phyloP scores from a whole-genome alignment of 208 protist genomes.

The Acanthamoeba sp. region DNA sequence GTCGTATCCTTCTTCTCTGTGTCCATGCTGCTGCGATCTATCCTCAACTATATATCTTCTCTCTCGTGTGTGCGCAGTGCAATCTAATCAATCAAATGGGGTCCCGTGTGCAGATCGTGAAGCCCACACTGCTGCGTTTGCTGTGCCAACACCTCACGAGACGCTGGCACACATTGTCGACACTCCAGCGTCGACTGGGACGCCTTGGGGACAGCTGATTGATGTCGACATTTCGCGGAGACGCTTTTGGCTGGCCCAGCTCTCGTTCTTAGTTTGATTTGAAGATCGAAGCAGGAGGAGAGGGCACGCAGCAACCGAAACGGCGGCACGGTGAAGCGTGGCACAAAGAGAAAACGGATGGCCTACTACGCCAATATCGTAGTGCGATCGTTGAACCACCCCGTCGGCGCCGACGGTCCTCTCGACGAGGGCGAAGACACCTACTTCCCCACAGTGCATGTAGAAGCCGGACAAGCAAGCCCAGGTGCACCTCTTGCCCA shows the following conservation, averaged over 20 bases:
- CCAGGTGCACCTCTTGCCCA: neutral
- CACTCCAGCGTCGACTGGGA: neutral
- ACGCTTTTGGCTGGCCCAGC: no score
- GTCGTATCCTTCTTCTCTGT: conserved; percentile 60
- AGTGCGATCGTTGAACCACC: neutral
- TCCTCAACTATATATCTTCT: no score
- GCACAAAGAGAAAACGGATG: neutral
- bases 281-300: neutral
- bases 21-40: no score
- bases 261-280: no score
- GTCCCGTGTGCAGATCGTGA: neutral
- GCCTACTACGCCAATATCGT: conserved; percentile 17
- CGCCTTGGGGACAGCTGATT: neutral
- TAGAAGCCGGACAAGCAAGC: neutral
- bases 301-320: neutral
- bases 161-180: neutral
- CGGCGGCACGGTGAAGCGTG: neutral
- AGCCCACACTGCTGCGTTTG: neutral
- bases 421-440: neutral
- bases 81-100: neutral
- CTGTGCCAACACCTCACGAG: neutral
- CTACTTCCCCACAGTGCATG: conserved; percentile 25
- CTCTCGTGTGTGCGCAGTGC: neutral
- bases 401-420: no score
- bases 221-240: no score